Percentiles rank a stretch among this genome's conserved stretches.
Conservation (phyloP, 768 basidiomycete species). For the Postia placenta region DNA sequence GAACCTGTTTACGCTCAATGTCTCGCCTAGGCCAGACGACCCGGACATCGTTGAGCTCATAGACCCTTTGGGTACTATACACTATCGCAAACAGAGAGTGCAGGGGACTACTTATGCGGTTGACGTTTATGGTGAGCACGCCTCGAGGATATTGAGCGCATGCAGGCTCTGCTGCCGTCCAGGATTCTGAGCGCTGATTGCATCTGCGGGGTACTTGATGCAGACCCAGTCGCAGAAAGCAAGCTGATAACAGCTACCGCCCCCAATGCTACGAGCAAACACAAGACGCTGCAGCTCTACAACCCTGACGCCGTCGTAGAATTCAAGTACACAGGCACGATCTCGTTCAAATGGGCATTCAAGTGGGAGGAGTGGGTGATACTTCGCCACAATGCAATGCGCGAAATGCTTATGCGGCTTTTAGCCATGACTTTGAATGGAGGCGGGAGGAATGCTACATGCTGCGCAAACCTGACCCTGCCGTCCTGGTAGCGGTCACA, state of each 20-base stretch:
- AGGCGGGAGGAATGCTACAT: constrained; percentile 79
- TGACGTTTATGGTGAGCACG: constrained; percentile 56
- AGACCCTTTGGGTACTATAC: constrained; percentile 53
- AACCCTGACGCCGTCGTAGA: constrained; percentile 70
- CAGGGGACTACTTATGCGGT: constrained; percentile 51
- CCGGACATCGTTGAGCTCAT: constrained; percentile 62
- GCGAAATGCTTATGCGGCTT: no score
- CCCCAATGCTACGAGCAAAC: constrained; percentile 59
- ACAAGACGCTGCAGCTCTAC: constrained; percentile 67
- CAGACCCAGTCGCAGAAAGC: constrained; percentile 70
- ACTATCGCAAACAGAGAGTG: constrained; percentile 70
- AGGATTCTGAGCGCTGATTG: no score
- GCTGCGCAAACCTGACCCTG: constrained; percentile 80
- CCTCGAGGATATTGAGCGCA: no score
- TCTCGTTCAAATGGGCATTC: constrained; percentile 74
- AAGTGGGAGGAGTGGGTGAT: constrained; percentile 73
- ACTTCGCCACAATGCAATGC: not conserved
- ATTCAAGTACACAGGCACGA: constrained; percentile 65
- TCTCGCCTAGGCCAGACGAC: constrained; percentile 54
- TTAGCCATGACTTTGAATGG: constrained; percentile 82
- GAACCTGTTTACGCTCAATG: constrained; percentile 75
- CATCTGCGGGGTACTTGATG: not conserved
- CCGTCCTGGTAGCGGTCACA: constrained; percentile 77
- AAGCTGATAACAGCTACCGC: constrained; percentile 65
- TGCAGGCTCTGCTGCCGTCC: no score